Evolutionary conservation across 257 asterid genomes (phyloP), one percentile per base, ranked within the genome.

Genomic region (Hygrophila difformis): DNA sequence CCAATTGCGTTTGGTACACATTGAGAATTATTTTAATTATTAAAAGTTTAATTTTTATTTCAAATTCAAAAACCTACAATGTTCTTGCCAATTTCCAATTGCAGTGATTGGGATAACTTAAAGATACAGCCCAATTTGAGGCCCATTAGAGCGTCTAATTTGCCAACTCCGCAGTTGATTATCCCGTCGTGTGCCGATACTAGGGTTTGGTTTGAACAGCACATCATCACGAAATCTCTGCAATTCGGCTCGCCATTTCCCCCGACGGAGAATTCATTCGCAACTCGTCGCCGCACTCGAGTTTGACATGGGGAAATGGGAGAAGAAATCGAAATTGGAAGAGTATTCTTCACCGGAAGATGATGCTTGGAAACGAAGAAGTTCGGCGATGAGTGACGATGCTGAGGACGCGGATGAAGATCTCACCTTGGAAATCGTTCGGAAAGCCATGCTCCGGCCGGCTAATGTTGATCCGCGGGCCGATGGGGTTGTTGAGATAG

Each of bases 371-470:
- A 59, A 46, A 59, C 44, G 55, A 45, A 65, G 39, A 41, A 68
- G 28, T 23, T 52, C 55, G 16, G 44, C 22, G 8, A 55, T 20
- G 39, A 59, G 47, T n/a, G 79, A 66, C 13, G 78, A 78, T 12
- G 89, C 82, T 23, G 75, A 37, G 5, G 97, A 81, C 64, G 95
- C 91, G 4, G 79, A 85, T 46, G 97, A 74, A 35, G 97, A 89
- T 55, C 76, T 85, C 24, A 89, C 87, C 53, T 76, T 77, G 67
- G 77, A 68, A 70, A 77, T 89, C 17, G 76, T 89, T 21, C 75
- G 73, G 59, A 85, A 72, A 62, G 69, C 84, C 22, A 60, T 77
- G 58, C 58, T 29, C 52, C 76, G 82, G 22, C 36, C 57, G 12
- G 51, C 31, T 31, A 55, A 29, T 23, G 53, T 10, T 12, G 55